Base-by-base conservation (phyloP, 495 filamentous ascomycete genomes). In the Aspergillus sparsus region DNA sequence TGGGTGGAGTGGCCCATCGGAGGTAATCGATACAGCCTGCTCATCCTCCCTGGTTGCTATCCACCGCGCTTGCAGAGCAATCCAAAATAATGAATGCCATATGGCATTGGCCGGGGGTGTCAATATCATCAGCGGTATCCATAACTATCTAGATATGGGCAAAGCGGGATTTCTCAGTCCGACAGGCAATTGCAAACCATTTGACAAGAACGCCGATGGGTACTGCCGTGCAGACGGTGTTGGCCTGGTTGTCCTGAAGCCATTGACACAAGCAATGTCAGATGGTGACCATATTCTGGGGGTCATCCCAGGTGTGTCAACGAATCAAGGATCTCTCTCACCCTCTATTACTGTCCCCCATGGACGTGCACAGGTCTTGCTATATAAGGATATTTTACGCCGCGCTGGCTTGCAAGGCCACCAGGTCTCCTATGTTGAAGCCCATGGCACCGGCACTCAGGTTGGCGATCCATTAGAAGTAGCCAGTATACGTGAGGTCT, bases 401-500 rank as follows among this genome's bases (percentile, higher is more conserved):
- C 68, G 83, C n/a, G 81, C 87, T 2, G 73, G 78, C 8, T 72
- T 90, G 6, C 76, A 83, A 36, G 82, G 88, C 0, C 69, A 74
- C 3, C 78, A 90, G 37, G 75, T 91, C 32, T 80, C 82, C 54
- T 81, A 88, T 45, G 83, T 92, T 5, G 89, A 92, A 67, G 88
- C 87, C 69, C 89, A 92, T 66, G 89, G 88, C 7, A 90, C 89
- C 0, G 89, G 89, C 0, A 90, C 88, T 0, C 81, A 82, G 45
- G 85, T 85, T 10, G 89, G 89, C 8, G 89, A 92, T 65, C 81
- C 81, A 0, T 83, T 80, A 0, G 89, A 90, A 67, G 68, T 68
- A 32, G 61, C 67, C 16, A 69, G 67, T 41, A 70, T 83, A n/a
- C 69, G 65, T 2, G n/a, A 53, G 9, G 73, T 65, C 0, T 58